phyloP scores from a whole-genome alignment of 345 rosid species.

The Gossypium ekmanianum region DNA sequence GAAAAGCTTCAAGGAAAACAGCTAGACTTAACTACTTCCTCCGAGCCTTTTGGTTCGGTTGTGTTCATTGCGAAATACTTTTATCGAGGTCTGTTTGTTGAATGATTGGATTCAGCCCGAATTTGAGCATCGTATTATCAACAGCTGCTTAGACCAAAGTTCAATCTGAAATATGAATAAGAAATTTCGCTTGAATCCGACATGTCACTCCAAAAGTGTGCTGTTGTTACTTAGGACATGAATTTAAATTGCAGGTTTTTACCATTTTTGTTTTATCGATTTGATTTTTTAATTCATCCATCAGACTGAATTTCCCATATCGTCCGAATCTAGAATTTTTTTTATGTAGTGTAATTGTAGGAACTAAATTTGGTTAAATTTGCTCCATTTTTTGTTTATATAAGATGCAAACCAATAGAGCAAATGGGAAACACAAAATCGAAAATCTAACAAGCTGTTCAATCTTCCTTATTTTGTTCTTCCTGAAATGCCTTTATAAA shows the following conservation, averaged over 20 bases:
- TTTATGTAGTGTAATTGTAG: too few relatives aligned
- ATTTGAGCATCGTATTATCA: not conserved
- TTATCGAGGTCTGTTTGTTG: not conserved
- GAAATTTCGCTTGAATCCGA: not conserved
- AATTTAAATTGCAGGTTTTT: not conserved
- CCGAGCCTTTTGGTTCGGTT: not conserved
- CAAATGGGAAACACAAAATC: too few relatives aligned
- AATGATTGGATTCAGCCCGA: not conserved
- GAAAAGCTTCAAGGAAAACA: not conserved
- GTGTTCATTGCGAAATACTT: not conserved
- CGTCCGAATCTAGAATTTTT: too few relatives aligned
- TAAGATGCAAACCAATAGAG: too few relatives aligned
- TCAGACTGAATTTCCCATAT: too few relatives aligned
- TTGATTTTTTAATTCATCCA: too few relatives aligned
- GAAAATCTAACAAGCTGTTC: too few relatives aligned
- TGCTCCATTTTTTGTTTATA: too few relatives aligned
- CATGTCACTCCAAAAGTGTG: not conserved
- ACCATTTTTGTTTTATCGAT: too few relatives aligned
- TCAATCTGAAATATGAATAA: not conserved
- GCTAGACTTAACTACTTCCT: not conserved
- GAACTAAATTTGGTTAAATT: too few relatives aligned
- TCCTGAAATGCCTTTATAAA: too few relatives aligned
- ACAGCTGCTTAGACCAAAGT: not conserved
- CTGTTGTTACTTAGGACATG: not conserved
- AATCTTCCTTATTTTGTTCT: too few relatives aligned